Percentiles rank a stretch among this genome's conserved stretches.
Evolutionary conservation across 164 flowering plant genomes (phyloP).

Genomic region (Aristolochia fimbriata): DNA sequence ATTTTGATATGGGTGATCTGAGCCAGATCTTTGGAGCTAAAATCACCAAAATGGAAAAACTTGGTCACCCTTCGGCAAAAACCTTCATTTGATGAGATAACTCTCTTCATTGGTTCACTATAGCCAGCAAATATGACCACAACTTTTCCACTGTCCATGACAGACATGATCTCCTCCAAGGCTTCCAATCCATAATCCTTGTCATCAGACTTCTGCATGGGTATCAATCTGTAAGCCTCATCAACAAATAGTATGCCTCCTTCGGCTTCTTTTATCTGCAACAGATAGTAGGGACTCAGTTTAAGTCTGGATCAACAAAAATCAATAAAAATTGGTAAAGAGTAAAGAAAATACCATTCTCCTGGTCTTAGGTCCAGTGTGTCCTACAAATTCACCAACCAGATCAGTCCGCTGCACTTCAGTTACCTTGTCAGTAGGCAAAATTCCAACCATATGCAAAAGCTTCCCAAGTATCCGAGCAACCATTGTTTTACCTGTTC

Average conservation of each 20-base stretch:
- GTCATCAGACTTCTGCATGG: conserved; percentile 90
- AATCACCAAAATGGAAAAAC: conserved; percentile 77
- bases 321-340: background rate
- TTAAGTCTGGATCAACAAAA: background rate
- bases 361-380: conserved; percentile 98
- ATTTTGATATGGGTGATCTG: conserved; percentile 71
- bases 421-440: conserved; percentile 92
- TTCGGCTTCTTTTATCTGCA: conserved; percentile 90
- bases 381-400: conserved; percentile 99
- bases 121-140: conserved; percentile 98
- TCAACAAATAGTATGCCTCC: conserved; percentile 99
- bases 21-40: conserved; percentile 62
- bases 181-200: conserved; percentile 98
- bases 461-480: conserved; percentile 85
- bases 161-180: conserved; percentile 96
- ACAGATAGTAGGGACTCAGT: background rate
- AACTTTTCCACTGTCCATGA: conserved; percentile 92
- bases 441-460: conserved; percentile 88
- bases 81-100: conserved; percentile 79
- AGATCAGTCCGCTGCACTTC: conserved; percentile 97
- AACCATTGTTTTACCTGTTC: conserved; percentile 91
- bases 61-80: conserved; percentile 95
- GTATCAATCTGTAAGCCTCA: conserved; percentile 91
- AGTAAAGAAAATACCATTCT: conserved; percentile 47
- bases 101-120: conserved; percentile 88